Percentiles rank a stretch among this genome's conserved stretches.
Evolutionary conservation across 2,329 filamentous ascomycete species (phyloP).

Genomic region (Helminthosporium solani): DNA sequence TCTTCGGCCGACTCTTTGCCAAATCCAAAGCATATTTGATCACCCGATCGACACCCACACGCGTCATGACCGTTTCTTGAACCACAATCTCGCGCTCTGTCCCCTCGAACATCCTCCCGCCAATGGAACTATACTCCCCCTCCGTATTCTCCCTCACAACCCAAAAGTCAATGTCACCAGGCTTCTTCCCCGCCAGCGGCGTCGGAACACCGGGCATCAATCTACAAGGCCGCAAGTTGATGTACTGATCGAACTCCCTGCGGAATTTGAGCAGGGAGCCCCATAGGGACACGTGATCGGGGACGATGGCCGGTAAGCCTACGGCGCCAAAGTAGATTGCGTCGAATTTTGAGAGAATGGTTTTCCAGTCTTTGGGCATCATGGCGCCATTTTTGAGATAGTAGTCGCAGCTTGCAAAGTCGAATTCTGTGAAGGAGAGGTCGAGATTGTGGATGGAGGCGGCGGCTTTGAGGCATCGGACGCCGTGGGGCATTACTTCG

Average conservation of each 20-base stretch:
- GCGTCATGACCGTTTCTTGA: conserved; percentile 7
- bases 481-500: conserved; percentile 7
- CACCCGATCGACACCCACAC: conserved; percentile 5
- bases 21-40: conserved; percentile 4
- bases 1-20: conserved; percentile 5
- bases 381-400: conserved; percentile 5
- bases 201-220: conserved; percentile 2
- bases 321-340: conserved; percentile 13
- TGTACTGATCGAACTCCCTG: conserved; percentile 7
- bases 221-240: conserved; percentile 6
- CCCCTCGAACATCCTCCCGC: conserved; percentile 4
- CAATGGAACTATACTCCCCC: conserved; percentile 8
- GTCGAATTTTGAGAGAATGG: conserved; percentile 4
- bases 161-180: conserved; percentile 8
- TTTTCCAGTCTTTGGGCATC: conserved; percentile 5
- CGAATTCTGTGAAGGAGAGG: conserved; percentile 5
- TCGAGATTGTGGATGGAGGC: background rate
- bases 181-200: conserved; percentile 2
- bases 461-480: conserved; percentile 3
- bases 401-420: conserved; percentile 8
- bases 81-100: conserved; percentile 4
- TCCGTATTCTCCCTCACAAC: conserved; percentile 13
- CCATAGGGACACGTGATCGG: conserved; percentile 9
- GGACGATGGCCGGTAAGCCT: conserved; percentile 5
- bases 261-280: conserved; percentile 9